These are phyloP conservation scores for Aspergillus sp. DNA, from an alignment of 2,329 filamentous ascomycete genomes.

Conservation along the genomic window DNA sequence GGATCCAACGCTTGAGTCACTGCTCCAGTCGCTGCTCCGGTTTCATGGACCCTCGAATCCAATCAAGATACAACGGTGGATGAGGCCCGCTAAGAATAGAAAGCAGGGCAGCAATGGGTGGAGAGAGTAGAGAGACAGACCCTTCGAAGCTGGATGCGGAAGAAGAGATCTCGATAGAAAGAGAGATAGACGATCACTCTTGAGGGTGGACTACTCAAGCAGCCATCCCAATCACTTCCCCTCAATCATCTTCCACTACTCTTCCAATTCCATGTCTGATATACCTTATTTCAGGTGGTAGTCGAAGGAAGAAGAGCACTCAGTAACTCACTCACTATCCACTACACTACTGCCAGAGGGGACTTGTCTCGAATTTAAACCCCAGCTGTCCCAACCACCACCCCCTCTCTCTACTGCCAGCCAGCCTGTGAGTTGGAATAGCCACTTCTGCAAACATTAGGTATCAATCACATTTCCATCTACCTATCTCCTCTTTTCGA, in stretches of 20 bases:
- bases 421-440: neutral
- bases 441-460: constrained; percentile 1
- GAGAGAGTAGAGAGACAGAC: neutral
- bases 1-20: neutral
- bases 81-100: constrained; percentile 13
- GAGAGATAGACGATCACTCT: neutral
- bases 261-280: neutral
- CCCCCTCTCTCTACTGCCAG: neutral
- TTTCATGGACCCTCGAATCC: constrained; percentile 2
- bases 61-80: neutral
- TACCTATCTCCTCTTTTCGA: constrained; percentile 10
- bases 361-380: constrained; percentile 8
- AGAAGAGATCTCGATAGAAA: neutral
- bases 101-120: neutral
- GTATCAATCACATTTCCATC: constrained; percentile 4
- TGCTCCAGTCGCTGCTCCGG: neutral
- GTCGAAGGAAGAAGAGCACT: too few species aligned
- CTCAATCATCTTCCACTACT: neutral
- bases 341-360: neutral
- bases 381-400: neutral
- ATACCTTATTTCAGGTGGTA: too few species aligned
- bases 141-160: constrained; percentile 8
- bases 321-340: too few species aligned
- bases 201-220: neutral
- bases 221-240: neutral